phyloP scores from a whole-genome alignment of 805 yeast genomes.

The Kodamaea sagamina region DNA sequence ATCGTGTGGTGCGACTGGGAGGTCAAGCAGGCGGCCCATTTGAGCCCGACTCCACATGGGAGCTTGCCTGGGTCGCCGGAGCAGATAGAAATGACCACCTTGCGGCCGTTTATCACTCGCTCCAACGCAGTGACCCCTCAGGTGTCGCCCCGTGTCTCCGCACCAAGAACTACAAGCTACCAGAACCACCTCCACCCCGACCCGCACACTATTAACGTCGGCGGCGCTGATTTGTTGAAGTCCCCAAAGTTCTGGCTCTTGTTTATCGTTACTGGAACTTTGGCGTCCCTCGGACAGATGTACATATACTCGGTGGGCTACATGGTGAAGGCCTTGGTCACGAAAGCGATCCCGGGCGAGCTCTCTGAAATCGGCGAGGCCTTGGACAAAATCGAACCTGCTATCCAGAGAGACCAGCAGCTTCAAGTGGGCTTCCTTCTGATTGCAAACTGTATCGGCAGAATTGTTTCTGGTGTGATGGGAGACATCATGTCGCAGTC shows the following conservation, averaged over 20 bases:
- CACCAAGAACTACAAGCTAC: constrained; percentile 10
- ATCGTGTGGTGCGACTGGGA: constrained; percentile 43
- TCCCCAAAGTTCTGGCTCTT: constrained; percentile 40
- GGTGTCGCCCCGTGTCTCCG: constrained; percentile 8
- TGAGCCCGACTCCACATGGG: constrained; percentile 1
- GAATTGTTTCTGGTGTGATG: constrained; percentile 60
- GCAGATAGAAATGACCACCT: constrained; percentile 12
- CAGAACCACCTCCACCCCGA: constrained; percentile 3
- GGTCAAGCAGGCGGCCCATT: constrained; percentile 15
- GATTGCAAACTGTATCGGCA: constrained; percentile 63
- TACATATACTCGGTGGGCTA: constrained; percentile 49
- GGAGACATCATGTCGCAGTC: constrained; percentile 61
- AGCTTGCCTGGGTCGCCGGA: not conserved
- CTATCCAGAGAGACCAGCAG: constrained; percentile 60
- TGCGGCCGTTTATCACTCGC: constrained; percentile 10
- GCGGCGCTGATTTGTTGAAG: constrained; percentile 23
- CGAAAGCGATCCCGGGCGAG: constrained; percentile 14
- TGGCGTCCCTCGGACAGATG: constrained; percentile 49
- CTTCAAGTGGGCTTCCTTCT: constrained; percentile 74
- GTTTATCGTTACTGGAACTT: constrained; percentile 37
- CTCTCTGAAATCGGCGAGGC: constrained; percentile 7
- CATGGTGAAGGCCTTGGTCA: constrained; percentile 43
- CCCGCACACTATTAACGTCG: constrained; percentile 3
- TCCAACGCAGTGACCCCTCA: constrained; percentile 14
- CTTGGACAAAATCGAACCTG: constrained; percentile 23